Percentiles rank a stretch among this genome's conserved stretches.
Evolutionary conservation across 768 basidiomycete genomes (phyloP).

Genomic region (Trametes cinnabarina): DNA sequence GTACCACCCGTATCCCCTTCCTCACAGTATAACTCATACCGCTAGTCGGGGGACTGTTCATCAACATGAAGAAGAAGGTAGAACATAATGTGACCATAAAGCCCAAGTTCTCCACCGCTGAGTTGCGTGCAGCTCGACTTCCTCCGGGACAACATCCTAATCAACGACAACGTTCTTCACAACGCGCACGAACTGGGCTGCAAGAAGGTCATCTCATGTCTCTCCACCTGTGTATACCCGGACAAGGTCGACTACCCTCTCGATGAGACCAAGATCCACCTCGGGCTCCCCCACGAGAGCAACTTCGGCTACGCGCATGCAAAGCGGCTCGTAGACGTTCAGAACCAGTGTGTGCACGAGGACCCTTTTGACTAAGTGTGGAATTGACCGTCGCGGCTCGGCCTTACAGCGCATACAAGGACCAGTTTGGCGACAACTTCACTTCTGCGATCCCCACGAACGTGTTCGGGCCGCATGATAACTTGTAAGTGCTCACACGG

Average conservation of each 20-base stretch:
- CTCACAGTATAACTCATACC: not conserved
- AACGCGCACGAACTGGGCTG: conserved; percentile 61
- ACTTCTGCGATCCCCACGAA: conserved; percentile 97
- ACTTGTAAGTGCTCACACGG: conserved; percentile 68
- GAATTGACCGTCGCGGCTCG: conserved; percentile 2
- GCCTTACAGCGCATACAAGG: conserved; percentile 79
- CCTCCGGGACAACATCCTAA: conserved; percentile 90
- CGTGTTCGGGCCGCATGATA: conserved; percentile 93
- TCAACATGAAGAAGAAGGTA: conserved; percentile 93
- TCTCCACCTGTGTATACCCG: conserved; percentile 97
- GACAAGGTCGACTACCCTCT: conserved; percentile 93
- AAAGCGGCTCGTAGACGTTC: conserved; percentile 92
- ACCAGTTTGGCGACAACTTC: conserved; percentile 92
- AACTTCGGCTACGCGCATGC: conserved; percentile 98
- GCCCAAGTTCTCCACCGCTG: not conserved
- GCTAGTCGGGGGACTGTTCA: conserved; percentile 92
- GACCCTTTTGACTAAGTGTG: not conserved
- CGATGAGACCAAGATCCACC: conserved; percentile 89
- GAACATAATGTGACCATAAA: not conserved
- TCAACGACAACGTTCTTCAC: conserved; percentile 93
- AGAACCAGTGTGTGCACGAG: conserved; percentile 71
- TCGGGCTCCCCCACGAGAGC: conserved; percentile 87
- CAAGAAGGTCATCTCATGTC: conserved; percentile 86
- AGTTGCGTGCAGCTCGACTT: conserved; percentile 65
- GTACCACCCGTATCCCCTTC: not conserved